These are phyloP conservation scores for Clitocybe nebularis DNA, from an alignment of 1,284 basidiomycete genomes.

Conservation along the genomic window DNA sequence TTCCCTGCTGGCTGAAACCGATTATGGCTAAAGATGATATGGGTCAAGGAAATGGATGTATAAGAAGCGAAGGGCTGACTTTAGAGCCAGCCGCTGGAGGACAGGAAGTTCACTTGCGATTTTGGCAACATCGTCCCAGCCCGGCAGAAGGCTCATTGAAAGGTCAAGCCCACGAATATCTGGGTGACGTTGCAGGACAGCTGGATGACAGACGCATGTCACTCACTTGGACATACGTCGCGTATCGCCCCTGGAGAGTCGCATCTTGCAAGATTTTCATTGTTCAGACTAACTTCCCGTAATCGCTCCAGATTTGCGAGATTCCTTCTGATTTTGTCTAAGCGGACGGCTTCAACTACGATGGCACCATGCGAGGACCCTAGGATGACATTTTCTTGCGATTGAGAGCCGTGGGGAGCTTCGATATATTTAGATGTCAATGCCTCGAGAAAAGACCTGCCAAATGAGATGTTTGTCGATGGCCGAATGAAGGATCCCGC, in stretches of 20 bases:
- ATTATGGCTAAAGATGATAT: slow-evolving; percentile 48
- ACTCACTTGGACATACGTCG: slow-evolving; percentile 68
- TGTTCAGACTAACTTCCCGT: slow-evolving; percentile 76
- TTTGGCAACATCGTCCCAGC: slow-evolving; percentile 66
- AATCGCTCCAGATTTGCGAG: slow-evolving; percentile 67
- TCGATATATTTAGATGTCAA: slow-evolving; percentile 77
- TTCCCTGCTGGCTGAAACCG: slow-evolving; percentile 40
- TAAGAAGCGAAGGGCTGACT: slow-evolving; percentile 46
- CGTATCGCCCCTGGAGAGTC: slow-evolving; percentile 53
- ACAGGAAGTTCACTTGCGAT: slow-evolving; percentile 63
- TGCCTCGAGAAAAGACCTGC: slow-evolving; percentile 73
- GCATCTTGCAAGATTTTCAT: slow-evolving; percentile 55
- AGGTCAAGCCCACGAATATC: slow-evolving; percentile 81
- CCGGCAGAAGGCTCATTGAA: slow-evolving; percentile 72
- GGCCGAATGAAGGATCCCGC: slow-evolving; percentile 77
- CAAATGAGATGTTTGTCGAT: slow-evolving; percentile 53
- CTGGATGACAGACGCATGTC: slow-evolving; percentile 4
- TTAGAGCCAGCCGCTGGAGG: slow-evolving; percentile 70
- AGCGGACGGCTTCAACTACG: slow-evolving; percentile 81
- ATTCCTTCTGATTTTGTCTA: slow-evolving; percentile 74
- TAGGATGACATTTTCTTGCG: slow-evolving; percentile 61
- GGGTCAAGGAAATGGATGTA: slow-evolving; percentile 16
- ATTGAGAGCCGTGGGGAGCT: slow-evolving; percentile 42
- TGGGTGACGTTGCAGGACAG: slow-evolving; percentile 27
- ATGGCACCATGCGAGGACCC: slow-evolving; percentile 83